A percentile compares a stretch with the other conserved stretches of the same genome.
Evolutionary conservation across 768 basidiomycete species (phyloP).

Genomic region (Tremella yokohamensis): DNA sequence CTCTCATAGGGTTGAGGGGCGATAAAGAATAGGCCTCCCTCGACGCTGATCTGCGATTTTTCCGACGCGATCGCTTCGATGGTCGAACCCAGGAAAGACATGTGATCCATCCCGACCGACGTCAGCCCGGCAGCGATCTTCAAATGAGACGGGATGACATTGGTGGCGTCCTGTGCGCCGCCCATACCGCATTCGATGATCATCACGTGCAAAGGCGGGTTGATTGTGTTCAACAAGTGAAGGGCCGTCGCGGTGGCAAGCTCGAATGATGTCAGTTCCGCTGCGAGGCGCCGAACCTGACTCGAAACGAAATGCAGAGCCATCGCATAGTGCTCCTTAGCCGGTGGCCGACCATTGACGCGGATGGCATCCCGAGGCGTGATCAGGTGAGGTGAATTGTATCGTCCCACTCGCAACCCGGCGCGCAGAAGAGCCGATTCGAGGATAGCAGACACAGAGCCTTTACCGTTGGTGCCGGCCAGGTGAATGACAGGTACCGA

Average conservation of each 20-base stretch:
- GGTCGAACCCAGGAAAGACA: slow-evolving; percentile 77
- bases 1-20: slow-evolving; percentile 56
- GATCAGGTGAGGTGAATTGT: slow-evolving; percentile 89
- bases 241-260: slow-evolving; percentile 78
- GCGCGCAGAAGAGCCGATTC: slow-evolving; percentile 68
- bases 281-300: slow-evolving; percentile 56
- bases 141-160: slow-evolving; percentile 67
- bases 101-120: slow-evolving; percentile 87
- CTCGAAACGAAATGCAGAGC: slow-evolving; percentile 56
- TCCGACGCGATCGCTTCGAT: slow-evolving; percentile 70
- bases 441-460: slow-evolving; percentile 79
- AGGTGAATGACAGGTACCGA: slow-evolving; percentile 81
- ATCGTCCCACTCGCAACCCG: slow-evolving; percentile 67
- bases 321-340: slow-evolving; percentile 21
- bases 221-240: slow-evolving; percentile 63
- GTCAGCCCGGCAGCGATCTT: slow-evolving; percentile 79
- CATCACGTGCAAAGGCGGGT: slow-evolving; percentile 62
- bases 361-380: slow-evolving; percentile 71
- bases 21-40: slow-evolving; percentile 51
- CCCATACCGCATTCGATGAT: slow-evolving; percentile 95
- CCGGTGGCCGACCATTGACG: slow-evolving; percentile 61
- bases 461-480: slow-evolving; percentile 96
- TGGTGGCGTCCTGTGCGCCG: slow-evolving; percentile 87
- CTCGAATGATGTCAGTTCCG: slow-evolving; percentile 72
- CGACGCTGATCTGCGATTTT: slow-evolving; percentile 76